These are phyloP conservation scores for Oryza meyeriana DNA, from an alignment of 176 grass and related monocot species.

Conservation along the genomic window DNA sequence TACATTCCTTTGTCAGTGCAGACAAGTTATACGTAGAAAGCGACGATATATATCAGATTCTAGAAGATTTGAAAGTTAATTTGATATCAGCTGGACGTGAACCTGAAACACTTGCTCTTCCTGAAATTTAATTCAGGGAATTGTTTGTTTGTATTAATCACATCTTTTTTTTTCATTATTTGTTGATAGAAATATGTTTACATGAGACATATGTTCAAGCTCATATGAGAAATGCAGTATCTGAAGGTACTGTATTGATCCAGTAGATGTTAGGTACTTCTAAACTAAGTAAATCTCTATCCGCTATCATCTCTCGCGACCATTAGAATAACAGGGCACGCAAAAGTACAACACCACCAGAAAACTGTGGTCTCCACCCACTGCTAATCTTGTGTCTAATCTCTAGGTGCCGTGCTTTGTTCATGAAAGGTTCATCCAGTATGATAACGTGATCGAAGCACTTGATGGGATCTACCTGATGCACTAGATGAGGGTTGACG, in stretches of 20 bases:
- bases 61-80: conserved; percentile 45
- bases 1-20: conserved; percentile 50
- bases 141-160: neutral
- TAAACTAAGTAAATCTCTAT: neutral
- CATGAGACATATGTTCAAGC: neutral
- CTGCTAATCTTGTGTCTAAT: conserved; percentile 26
- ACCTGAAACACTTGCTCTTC: conserved; percentile 9
- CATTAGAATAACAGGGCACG: conserved; percentile 12
- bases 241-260: neutral
- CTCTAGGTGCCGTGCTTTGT: conserved; percentile 14
- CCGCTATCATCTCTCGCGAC: neutral
- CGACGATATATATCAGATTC: conserved; percentile 41
- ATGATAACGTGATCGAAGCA: too few species aligned
- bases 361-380: conserved; percentile 33
- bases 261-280: neutral
- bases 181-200: conserved; percentile 7
- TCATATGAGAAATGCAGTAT: neutral
- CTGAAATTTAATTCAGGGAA: conserved; percentile 19
- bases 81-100: conserved; percentile 34
- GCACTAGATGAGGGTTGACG: neutral
- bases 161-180: neutral
- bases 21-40: conserved; percentile 38
- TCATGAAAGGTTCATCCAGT: conserved; percentile 30
- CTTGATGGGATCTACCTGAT: conserved; percentile 22
- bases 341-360: conserved; percentile 37